A percentile compares a stretch with the other conserved stretches of the same genome.
These are phyloP conservation scores for Rhynchospora breviuscula DNA, from an alignment of 176 grass and related monocot genomes.

Conservation along the genomic window DNA sequence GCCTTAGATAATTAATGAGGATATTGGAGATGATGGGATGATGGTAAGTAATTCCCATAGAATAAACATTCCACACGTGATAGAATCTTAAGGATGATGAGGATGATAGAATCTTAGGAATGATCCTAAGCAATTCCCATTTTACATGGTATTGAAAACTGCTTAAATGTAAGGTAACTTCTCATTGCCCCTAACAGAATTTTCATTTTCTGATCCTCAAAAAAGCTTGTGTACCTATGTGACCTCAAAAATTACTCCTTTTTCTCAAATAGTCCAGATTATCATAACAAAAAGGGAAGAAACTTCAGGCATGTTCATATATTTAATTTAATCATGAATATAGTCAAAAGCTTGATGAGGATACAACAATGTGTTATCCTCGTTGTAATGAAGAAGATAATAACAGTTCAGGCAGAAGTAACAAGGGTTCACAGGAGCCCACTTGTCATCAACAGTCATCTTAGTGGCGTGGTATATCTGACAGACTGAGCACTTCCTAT, in stretches of 20 bases:
- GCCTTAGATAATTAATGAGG: no score
- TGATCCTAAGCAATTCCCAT: no score
- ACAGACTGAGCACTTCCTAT: conserved; percentile 82
- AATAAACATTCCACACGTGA: no score
- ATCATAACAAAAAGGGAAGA: neutral
- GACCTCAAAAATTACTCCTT: neutral
- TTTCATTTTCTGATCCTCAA: neutral
- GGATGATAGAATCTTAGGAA: no score
- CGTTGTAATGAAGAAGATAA: conserved; percentile 89
- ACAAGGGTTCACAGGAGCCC: conserved; percentile 75
- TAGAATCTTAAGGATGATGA: no score
- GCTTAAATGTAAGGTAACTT: neutral
- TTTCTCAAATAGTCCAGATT: neutral
- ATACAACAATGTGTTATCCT: conserved; percentile 70
- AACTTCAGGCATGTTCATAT: neutral
- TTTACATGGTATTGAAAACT: no score
- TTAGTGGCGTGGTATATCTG: conserved; percentile 68
- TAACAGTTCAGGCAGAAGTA: conserved; percentile 96
- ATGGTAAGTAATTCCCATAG: no score
- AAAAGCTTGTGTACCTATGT: neutral
- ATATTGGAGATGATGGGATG: no score
- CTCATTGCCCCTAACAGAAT: neutral
- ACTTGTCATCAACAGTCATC: conserved; percentile 86
- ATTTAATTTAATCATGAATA: conserved; percentile 43
- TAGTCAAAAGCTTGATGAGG: conserved; percentile 70